Percentiles rank a stretch among this genome's conserved stretches.
Conservation (phyloP, 2,329 filamentous ascomycete genomes). For the Pestalotiopsis sp. region DNA sequence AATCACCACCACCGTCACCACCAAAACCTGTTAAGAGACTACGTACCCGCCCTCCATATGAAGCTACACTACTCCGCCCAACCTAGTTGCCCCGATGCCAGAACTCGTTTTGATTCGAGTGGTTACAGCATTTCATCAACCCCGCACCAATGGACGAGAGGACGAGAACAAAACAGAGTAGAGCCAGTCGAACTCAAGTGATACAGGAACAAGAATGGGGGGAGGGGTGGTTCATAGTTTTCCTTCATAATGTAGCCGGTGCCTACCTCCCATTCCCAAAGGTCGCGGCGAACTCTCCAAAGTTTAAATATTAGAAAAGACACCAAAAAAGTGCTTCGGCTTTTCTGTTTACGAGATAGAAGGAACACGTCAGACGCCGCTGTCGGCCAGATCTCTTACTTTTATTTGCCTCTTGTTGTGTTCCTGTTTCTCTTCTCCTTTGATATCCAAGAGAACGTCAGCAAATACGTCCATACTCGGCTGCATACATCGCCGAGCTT, state of each 20-base stretch:
- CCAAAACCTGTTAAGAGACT: background rate
- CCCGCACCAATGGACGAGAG: conserved; percentile 9
- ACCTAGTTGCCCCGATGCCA: conserved; percentile 1
- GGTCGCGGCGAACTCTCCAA: background rate
- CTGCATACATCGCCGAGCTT: background rate
- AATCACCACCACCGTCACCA: background rate
- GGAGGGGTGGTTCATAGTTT: background rate
- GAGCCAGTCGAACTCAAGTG: conserved; percentile 1
- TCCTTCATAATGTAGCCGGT: conserved; percentile 2
- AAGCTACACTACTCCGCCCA: background rate
- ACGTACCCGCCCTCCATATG: background rate
- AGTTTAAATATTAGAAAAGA: conserved; percentile 1
- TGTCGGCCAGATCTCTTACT: background rate
- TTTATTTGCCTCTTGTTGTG: background rate
- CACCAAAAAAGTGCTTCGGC: background rate
- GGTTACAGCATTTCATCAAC: background rate
- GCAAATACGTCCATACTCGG: background rate
- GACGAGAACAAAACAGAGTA: background rate
- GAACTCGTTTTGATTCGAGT: background rate
- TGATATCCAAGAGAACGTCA: background rate
- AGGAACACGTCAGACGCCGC: background rate
- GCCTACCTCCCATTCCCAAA: background rate
- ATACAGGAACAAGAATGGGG: background rate
- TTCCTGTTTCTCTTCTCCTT: background rate
- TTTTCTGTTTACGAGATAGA: background rate